A percentile compares a stretch with the other conserved stretches of the same genome.
phyloP scores from a whole-genome alignment of 352 stramenopile genomes.

The Globisporangium viniferum region DNA sequence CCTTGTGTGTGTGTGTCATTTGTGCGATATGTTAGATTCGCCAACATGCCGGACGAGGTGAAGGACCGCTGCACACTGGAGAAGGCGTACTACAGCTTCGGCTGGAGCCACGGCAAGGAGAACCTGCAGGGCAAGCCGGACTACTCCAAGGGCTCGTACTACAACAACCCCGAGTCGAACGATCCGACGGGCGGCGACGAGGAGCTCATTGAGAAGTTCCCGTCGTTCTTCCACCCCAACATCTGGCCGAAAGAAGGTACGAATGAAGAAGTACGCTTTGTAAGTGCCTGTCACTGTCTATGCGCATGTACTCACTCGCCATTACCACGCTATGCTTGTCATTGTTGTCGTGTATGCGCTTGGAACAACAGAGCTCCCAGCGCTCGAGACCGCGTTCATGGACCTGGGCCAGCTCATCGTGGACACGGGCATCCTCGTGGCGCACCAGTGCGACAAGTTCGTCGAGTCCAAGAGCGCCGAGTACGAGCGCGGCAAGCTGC shows the following conservation, averaged over 20 bases:
- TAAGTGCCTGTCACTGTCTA: conserved; percentile 10
- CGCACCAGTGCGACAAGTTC: conserved; percentile 91
- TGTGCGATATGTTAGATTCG: conserved; percentile 30
- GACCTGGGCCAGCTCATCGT: conserved; percentile 90
- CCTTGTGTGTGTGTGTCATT: background rate
- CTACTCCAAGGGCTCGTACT: conserved; percentile 94
- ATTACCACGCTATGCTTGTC: background rate
- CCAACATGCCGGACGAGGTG: conserved; percentile 72
- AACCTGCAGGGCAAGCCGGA: conserved; percentile 92
- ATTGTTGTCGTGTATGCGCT: background rate
- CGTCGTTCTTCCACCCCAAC: conserved; percentile 93
- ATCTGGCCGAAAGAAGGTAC: conserved; percentile 78
- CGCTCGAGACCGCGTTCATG: conserved; percentile 89
- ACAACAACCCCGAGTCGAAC: conserved; percentile 96
- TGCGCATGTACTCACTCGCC: conserved; percentile 9
- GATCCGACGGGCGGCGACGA: conserved; percentile 70
- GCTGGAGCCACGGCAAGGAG: conserved; percentile 96
- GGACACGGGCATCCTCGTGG: conserved; percentile 89
- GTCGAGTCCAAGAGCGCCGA: conserved; percentile 62
- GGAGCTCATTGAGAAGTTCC: conserved; percentile 72
- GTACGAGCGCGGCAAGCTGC: conserved; percentile 85
- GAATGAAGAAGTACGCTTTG: background rate
- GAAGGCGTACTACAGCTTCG: conserved; percentile 92
- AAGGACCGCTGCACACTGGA: conserved; percentile 83
- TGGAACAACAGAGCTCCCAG: conserved; percentile 49